phyloP scores from a whole-genome alignment of 305 asterid genomes.

The Andrographis paniculata region DNA sequence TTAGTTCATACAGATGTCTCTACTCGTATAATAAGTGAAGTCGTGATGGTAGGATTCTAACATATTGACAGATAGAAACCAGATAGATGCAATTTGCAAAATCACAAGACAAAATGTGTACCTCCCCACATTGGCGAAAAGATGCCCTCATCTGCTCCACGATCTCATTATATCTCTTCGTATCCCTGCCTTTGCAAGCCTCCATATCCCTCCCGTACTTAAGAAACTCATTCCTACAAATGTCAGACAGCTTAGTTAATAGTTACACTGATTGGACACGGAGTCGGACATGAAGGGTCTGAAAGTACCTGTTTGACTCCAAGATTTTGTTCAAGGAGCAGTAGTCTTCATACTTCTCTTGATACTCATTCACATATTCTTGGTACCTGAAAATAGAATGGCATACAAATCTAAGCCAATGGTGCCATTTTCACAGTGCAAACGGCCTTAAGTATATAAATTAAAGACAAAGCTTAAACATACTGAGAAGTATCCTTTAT shows the following conservation, averaged over 20 bases:
- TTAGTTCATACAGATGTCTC: too few species aligned
- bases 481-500: conserved; percentile 72
- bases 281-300: conserved; percentile 16
- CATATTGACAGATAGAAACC: not conserved
- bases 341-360: conserved; percentile 74
- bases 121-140: conserved; percentile 77
- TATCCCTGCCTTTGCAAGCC: conserved; percentile 57
- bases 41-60: too few species aligned
- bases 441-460: conserved; percentile 13
- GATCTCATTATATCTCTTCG: conserved; percentile 47
- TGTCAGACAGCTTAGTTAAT: conserved; percentile 19
- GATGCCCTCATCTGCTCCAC: conserved; percentile 62
- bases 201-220: conserved; percentile 65
- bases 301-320: conserved; percentile 73
- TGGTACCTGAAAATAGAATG: conserved; percentile 46
- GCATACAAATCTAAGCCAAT: conserved; percentile 1
- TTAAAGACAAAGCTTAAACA: conserved; percentile 23
- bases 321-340: conserved; percentile 55
- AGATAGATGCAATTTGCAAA: conserved; percentile 4
- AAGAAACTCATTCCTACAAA: conserved; percentile 55
- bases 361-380: conserved; percentile 81
- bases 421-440: conserved; percentile 7
- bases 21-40: too few species aligned
- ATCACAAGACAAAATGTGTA: conserved; percentile 19
- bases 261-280: not conserved